phyloP scores from a whole-genome alignment of 2,329 filamentous ascomycete species.

The Apiospora marii region DNA sequence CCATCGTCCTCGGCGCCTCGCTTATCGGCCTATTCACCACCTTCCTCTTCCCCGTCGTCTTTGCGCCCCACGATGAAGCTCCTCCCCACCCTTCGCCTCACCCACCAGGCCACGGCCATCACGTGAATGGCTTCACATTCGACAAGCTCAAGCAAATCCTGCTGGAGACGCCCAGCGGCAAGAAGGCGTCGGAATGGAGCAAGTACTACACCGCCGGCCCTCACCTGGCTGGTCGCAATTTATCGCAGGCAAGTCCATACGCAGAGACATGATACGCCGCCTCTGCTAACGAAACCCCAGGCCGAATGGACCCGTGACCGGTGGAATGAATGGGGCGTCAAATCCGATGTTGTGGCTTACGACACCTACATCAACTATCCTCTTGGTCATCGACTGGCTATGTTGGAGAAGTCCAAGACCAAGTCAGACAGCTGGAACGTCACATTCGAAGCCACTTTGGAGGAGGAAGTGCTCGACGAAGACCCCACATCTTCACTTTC shows the following conservation, averaged over 20 bases:
- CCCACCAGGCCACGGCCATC: conserved; percentile 42
- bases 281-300: conserved; percentile 40
- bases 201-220: conserved; percentile 79
- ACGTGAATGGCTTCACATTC: conserved; percentile 48
- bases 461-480: conserved; percentile 84
- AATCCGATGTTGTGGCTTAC: conserved; percentile 71
- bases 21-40: conserved; percentile 59
- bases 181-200: conserved; percentile 74
- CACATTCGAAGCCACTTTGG: conserved; percentile 79
- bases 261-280: not conserved
- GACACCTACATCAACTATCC: conserved; percentile 84
- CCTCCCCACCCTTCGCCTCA: conserved; percentile 36
- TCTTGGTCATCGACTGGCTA: conserved; percentile 71
- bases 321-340: conserved; percentile 76
- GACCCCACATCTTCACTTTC: conserved; percentile 79
- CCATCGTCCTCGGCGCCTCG: conserved; percentile 64
- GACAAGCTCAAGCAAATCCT: conserved; percentile 64
- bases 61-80: conserved; percentile 34
- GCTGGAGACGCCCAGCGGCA: conserved; percentile 63
- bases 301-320: conserved; percentile 78
- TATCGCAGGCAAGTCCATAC: conserved; percentile 63
- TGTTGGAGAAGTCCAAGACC: conserved; percentile 60
- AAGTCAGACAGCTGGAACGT: conserved; percentile 61
- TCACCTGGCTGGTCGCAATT: conserved; percentile 80
- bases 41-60: conserved; percentile 50